Evolutionary conservation across 345 rosid species (phyloP).

Genomic region (Eutrema yunnanense): DNA sequence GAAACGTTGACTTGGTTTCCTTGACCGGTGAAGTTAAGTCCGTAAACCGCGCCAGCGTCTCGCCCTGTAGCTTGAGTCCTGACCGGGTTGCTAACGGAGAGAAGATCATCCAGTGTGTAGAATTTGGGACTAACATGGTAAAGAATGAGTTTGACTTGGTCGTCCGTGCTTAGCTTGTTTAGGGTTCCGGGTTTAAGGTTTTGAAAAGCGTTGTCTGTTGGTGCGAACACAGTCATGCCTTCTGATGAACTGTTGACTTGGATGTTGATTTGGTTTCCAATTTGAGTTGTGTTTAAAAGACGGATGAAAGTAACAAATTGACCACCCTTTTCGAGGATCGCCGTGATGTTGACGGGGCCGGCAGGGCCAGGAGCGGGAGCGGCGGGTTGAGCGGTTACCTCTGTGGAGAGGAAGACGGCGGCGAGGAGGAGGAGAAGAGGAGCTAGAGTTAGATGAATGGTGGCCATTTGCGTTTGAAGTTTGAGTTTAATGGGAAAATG

Average conservation of each 20-base stretch:
- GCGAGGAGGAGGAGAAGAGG: slow-evolving; percentile 25
- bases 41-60: slow-evolving; percentile 34
- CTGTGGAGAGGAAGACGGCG: slow-evolving; percentile 30
- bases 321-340: slow-evolving; percentile 59
- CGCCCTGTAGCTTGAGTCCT: slow-evolving; percentile 54
- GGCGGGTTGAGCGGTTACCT: slow-evolving; percentile 8
- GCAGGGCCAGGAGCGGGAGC: slow-evolving; percentile 52
- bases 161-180: slow-evolving; percentile 35
- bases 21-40: slow-evolving; percentile 62
- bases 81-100: slow-evolving; percentile 71
- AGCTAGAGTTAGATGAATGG: slow-evolving; percentile 26
- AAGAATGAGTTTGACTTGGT: slow-evolving; percentile 58
- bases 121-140: slow-evolving; percentile 57
- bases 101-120: slow-evolving; percentile 47
- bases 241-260: slow-evolving; percentile 70
- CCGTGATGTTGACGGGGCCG: slow-evolving; percentile 67
- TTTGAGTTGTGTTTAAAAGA: slow-evolving; percentile 52
- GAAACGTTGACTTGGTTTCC: slow-evolving; percentile 82
- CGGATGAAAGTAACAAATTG: slow-evolving; percentile 56
- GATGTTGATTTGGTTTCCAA: slow-evolving; percentile 44
- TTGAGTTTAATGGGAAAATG: slow-evolving; percentile 13
- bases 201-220: slow-evolving; percentile 82
- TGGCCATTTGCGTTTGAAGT: slow-evolving; percentile 37
- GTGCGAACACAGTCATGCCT: slow-evolving; percentile 79
- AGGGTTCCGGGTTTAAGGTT: slow-evolving; percentile 51